Evolutionary conservation across 2,329 filamentous ascomycete species (phyloP), one percentile per base, ranked within the genome.

Genomic region (Curvularia lunata): DNA sequence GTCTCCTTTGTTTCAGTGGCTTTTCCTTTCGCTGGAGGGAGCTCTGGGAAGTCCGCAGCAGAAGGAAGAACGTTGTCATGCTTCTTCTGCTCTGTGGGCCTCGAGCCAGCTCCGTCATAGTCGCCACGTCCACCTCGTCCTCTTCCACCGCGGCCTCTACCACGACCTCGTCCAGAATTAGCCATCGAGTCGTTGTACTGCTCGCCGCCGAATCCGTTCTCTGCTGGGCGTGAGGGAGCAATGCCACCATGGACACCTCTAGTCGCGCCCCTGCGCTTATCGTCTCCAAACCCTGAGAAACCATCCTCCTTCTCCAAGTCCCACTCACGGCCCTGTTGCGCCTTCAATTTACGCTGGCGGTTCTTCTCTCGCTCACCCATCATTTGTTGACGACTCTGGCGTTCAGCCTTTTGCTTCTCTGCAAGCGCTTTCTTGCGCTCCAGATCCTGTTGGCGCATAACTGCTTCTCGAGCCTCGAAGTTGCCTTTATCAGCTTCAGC

Each of bases 401-500:
- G 73, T 64, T 87, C 82, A 27, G 77, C 78, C 50, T 82, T 81
- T 54, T 74, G 69, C 34, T 70, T 64, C 58, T 75, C 73, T 0
- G 68, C 70, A 1, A 56, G 58, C 5, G 69, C 54, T 55, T 74
- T 75, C 59, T 83, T 78, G 54, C 73, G 70, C 63, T 78, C 74
- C 10, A 73, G 70, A 16, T 76, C 72, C 46, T 85, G 82, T 63
- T 83, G 80, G 21, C 82, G 82, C 0, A 85, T 83, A 9, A 85
- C 76, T 32, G 84, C 83, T 68, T 90, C 87, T n/a, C 86, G 82
- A 56, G 86, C 82, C 41, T 86, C 81, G 70, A 88, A 89, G 0
- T 83, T 84, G 3, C 86, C 86, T 52, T 84, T 82, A 63, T 90
- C 88, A n/a, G 86, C 86, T 77, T 89, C 85, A n/a, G 86, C 86